Conservation (phyloP, 1,284 basidiomycete species). For the Puccinia polysora region DNA sequence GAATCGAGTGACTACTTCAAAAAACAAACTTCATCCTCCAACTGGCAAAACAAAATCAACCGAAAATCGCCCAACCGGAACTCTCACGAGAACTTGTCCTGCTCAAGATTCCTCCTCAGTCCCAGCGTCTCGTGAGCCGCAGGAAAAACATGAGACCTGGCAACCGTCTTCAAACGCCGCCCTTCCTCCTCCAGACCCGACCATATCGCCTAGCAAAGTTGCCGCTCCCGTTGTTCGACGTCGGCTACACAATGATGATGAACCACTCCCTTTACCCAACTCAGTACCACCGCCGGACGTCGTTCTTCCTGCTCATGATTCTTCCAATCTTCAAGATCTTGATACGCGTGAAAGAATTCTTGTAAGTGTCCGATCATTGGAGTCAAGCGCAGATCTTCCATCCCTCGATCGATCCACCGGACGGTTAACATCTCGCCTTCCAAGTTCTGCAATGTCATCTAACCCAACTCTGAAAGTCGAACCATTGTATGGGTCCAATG, state of each 20-base stretch:
- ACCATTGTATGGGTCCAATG: too few species aligned
- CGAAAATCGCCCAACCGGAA: too few species aligned
- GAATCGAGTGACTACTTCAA: not conserved
- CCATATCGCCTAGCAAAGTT: slow-evolving; percentile 22
- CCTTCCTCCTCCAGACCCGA: slow-evolving; percentile 12
- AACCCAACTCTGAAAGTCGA: too few species aligned
- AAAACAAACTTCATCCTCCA: not conserved
- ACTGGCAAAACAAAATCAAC: not conserved
- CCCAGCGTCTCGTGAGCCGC: not conserved
- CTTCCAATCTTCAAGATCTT: not conserved
- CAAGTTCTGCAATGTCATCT: not conserved
- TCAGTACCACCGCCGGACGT: not conserved
- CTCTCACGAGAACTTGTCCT: too few species aligned
- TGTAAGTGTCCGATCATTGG: slow-evolving; percentile 3
- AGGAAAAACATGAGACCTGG: not conserved
- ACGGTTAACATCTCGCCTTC: not conserved
- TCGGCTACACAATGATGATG: slow-evolving; percentile 35
- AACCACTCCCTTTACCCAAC: slow-evolving; percentile 26
- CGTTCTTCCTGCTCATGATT: not conserved
- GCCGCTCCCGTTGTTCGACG: slow-evolving; percentile 11
- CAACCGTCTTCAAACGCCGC: slow-evolving; percentile 16
- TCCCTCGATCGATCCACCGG: slow-evolving; percentile 8
- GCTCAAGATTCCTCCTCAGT: not conserved
- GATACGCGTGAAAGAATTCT: slow-evolving; percentile 8
- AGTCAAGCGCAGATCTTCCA: not conserved